Evolutionary conservation across 805 yeast genomes (phyloP), one percentile per base, ranked within the genome.

Genomic region (Lachancea lanzarotensis): DNA sequence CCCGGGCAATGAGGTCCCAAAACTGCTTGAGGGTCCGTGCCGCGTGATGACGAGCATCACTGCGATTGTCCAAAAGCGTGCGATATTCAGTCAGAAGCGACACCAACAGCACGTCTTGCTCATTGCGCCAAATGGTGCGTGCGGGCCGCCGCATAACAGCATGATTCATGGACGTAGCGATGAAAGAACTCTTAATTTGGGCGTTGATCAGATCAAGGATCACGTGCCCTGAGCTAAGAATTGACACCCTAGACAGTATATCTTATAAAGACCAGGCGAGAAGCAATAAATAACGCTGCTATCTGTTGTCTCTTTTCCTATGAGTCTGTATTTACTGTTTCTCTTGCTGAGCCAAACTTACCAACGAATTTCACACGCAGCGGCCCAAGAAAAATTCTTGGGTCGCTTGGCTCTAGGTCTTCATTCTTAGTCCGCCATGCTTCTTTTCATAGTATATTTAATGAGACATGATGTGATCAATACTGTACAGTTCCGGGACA

Each of bases 41-140:
- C n/a, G 42, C 18, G 15, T 38, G 35, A 8, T 22, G 33, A 33
- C 19, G 25, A 12, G 33, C 31, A 13, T 15, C 19, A 6, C 7
- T 16, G 35, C 19, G 35, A 17, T 19, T 16, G 15, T 22, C 18
- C 35, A 38, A 26, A n/a, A 38, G 29, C 16, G 32, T 16, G 25
- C 42, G 42, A 15, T 38, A 32, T 29, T 38, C 42, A 5, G 35
- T 38, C 20, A 38, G 42, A 25, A 38, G 27, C 19, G 40, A 38
- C 33, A 38, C 42, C 27, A 38, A 29, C 18, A 38, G 35, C 29
- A 31, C 42, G 35, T 38, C 42, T 15, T 38, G 42, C 18, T 38
- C 42, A 26, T 38, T 38, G 35, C 42, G 35, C 35, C 42, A 38
- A 25, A 38, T 38, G 16, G 42, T 38, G 29, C 42, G 42, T 35